Conservation (phyloP, 2,329 filamentous ascomycete genomes). For the Stachybotrys chlorohalonatus region DNA sequence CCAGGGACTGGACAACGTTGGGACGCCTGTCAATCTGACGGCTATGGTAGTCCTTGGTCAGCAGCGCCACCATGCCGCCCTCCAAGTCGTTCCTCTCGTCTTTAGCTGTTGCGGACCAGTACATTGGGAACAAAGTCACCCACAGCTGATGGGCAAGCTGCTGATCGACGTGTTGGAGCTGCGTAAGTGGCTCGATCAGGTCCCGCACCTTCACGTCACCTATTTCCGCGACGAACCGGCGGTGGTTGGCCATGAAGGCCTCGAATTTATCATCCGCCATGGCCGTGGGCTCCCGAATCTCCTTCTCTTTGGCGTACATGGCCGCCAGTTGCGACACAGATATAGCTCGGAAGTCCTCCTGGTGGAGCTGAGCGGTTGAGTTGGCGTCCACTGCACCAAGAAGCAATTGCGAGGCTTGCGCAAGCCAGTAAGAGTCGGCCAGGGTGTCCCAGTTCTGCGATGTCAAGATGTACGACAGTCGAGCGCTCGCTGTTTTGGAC, state of each 20-base stretch:
- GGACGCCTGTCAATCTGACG: conserved; percentile 90
- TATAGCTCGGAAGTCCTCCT: conserved; percentile 74
- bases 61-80: conserved; percentile 77
- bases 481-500: conserved; percentile 82
- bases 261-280: conserved; percentile 82
- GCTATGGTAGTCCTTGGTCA: conserved; percentile 93
- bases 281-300: conserved; percentile 50
- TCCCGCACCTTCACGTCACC: conserved; percentile 82
- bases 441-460: conserved; percentile 97
- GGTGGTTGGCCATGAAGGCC: conserved; percentile 65
- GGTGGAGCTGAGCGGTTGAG: conserved; percentile 65
- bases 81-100: conserved; percentile 89
- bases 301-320: conserved; percentile 69
- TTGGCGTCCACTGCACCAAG: conserved; percentile 86
- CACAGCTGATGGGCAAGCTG: conserved; percentile 82
- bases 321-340: conserved; percentile 65
- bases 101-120: conserved; percentile 78
- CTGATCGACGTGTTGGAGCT: conserved; percentile 84
- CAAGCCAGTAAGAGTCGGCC: conserved; percentile 91
- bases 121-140: conserved; percentile 84
- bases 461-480: conserved; percentile 79
- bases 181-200: conserved; percentile 78
- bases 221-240: conserved; percentile 74
- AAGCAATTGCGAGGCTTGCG: conserved; percentile 87
- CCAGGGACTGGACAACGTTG: conserved; percentile 87